A percentile compares a stretch with the other conserved stretches of the same genome.
These are phyloP conservation scores for Batrachochytrium dendrobatidis DNA, from an alignment of 371 early-diverging fungal genomes.

Conservation along the genomic window DNA sequence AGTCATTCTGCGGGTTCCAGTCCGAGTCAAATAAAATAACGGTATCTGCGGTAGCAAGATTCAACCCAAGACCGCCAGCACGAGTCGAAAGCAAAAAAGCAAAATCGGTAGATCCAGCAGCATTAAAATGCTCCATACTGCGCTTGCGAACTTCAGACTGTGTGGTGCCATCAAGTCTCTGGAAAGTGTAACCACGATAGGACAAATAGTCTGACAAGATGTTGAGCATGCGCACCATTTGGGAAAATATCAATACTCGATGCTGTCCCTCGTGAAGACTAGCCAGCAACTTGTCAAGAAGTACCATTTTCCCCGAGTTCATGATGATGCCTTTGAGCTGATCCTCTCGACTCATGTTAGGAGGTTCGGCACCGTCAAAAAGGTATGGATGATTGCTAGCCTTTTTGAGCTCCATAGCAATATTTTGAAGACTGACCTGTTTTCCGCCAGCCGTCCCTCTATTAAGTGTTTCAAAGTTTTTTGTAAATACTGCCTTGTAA, in stretches of 20 bases:
- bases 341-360: conserved; percentile 44
- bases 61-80: conserved; percentile 99
- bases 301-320: conserved; percentile 82
- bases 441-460: conserved; percentile 75
- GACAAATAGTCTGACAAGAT: conserved; percentile 35
- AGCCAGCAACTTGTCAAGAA: conserved; percentile 80
- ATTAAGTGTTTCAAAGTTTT: conserved; percentile 86
- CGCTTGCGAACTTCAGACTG: conserved; percentile 87
- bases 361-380: conserved; percentile 41
- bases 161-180: conserved; percentile 95
- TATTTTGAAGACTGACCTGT: conserved; percentile 85
- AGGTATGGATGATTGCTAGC: conserved; percentile 98
- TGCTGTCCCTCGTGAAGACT: conserved; percentile 76
- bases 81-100: conserved; percentile 96
- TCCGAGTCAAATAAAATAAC: conserved; percentile 99
- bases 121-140: conserved; percentile 97
- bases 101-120: conserved; percentile 93
- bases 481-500: conserved; percentile 87
- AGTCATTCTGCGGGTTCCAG: conserved; percentile 99
- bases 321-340: conserved; percentile 70
- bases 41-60: conserved; percentile 96
- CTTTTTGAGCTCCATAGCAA: conserved; percentile 96
- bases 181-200: conserved; percentile 62
- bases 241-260: conserved; percentile 91
- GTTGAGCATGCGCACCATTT: conserved; percentile 60